These are phyloP conservation scores for Nissolia schottii DNA, from an alignment of 306 rosid species.

Conservation along the genomic window DNA sequence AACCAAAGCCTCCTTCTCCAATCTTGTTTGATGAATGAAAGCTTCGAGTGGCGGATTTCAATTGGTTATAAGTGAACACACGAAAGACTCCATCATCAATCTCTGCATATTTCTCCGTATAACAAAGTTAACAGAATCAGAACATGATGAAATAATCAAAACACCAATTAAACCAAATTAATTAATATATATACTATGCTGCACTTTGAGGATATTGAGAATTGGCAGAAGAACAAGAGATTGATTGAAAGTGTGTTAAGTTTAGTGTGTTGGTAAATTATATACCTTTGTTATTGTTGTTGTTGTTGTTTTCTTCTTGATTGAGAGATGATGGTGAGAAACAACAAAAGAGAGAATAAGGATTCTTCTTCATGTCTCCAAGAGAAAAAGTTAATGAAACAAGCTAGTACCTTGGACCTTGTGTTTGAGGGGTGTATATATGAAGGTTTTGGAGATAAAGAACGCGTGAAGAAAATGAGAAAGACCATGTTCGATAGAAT, in stretches of 20 bases:
- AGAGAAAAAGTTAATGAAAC: neutral
- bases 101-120: slow-evolving; percentile 16
- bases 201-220: too few species aligned
- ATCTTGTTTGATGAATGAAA: slow-evolving; percentile 52
- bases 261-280: neutral
- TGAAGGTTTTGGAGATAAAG: neutral
- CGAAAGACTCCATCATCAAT: slow-evolving; percentile 46
- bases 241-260: neutral
- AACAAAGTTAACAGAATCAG: neutral
- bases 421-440: neutral
- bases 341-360: neutral
- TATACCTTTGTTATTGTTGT: neutral
- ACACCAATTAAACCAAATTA: too few species aligned
- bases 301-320: neutral
- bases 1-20: slow-evolving; percentile 89
- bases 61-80: slow-evolving; percentile 53
- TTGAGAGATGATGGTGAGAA: neutral
- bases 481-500: neutral
- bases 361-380: neutral
- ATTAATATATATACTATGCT: too few species aligned
- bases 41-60: slow-evolving; percentile 58
- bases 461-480: neutral
- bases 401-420: neutral
- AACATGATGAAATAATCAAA: neutral
- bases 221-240: too few species aligned